Conservation (phyloP, 169 alveolate genomes). For the Plasmodium falciparum region DNA sequence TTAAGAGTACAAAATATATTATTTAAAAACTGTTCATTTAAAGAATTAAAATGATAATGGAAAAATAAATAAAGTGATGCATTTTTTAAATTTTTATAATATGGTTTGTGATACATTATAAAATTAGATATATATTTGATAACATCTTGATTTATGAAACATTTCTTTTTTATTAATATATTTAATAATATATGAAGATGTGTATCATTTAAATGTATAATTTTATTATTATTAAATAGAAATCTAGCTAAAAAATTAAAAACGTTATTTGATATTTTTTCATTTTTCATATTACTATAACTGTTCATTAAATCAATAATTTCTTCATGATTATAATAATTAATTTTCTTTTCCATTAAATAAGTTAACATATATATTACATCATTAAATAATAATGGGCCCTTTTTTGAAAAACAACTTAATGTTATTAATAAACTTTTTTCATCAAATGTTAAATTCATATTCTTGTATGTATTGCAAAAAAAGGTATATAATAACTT, state of each 20-base stretch:
- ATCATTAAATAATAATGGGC: constrained; percentile 9
- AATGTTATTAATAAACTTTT: constrained; percentile 37
- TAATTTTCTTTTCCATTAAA: constrained; percentile 47
- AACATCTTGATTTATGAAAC: constrained; percentile 40
- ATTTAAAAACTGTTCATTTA: constrained; percentile 22
- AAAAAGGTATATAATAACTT: constrained; percentile 11
- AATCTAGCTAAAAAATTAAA: constrained; percentile 48
- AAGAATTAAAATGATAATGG: constrained; percentile 41
- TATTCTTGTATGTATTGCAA: constrained; percentile 19
- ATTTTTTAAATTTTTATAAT: constrained; percentile 56
- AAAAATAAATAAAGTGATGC: constrained; percentile 30
- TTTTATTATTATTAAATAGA: constrained; percentile 49
- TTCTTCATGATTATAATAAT: constrained; percentile 29
- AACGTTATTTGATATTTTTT: constrained; percentile 19
- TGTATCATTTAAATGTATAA: constrained; percentile 44
- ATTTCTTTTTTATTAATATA: constrained; percentile 27
- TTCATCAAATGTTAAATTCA: constrained; percentile 22
- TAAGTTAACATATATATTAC: constrained; percentile 38
- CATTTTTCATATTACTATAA: constrained; percentile 31
- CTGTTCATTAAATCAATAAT: constrained; percentile 36
- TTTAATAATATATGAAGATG: constrained; percentile 35
- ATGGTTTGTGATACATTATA: constrained; percentile 50
- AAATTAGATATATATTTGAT: constrained; percentile 30
- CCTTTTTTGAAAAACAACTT: constrained; percentile 30
- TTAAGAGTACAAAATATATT: constrained; percentile 18